Evolutionary conservation across 2,329 filamentous ascomycete species (phyloP).

Genomic region (Cladosporium oxysporum): DNA sequence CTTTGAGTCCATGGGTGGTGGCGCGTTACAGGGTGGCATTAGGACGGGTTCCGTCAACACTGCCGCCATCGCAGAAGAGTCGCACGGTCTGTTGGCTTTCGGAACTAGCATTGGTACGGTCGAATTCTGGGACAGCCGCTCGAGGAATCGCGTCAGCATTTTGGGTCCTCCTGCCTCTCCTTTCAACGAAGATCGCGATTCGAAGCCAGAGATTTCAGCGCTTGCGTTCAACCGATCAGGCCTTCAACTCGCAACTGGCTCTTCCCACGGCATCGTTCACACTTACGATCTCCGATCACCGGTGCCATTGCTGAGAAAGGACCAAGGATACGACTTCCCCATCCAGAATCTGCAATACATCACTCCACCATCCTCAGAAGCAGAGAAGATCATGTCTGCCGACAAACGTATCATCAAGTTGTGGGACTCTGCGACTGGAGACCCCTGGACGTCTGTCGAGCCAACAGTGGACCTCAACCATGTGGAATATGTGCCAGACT

Average conservation of each 20-base stretch:
- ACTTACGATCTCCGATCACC: conserved; percentile 92
- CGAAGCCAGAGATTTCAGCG: conserved; percentile 71
- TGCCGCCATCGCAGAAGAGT: conserved; percentile 81
- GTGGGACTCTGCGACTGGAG: conserved; percentile 81
- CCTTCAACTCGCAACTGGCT: conserved; percentile 80
- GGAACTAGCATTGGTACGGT: conserved; percentile 94
- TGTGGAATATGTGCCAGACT: conserved; percentile 88
- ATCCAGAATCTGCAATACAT: conserved; percentile 80
- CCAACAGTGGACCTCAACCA: conserved; percentile 93
- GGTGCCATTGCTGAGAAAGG: conserved; percentile 81
- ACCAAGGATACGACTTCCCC: conserved; percentile 92
- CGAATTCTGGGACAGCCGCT: conserved; percentile 93
- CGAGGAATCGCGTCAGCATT: conserved; percentile 76
- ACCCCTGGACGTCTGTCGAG: conserved; percentile 93
- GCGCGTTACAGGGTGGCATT: conserved; percentile 83
- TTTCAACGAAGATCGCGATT: conserved; percentile 31
- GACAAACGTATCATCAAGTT: conserved; percentile 98
- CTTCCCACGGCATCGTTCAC: conserved; percentile 83
- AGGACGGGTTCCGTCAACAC: conserved; percentile 83
- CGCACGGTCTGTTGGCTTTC: conserved; percentile 88
- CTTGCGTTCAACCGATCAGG: conserved; percentile 84
- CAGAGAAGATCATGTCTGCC: conserved; percentile 78
- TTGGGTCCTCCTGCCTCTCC: conserved; percentile 45
- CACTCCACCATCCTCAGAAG: conserved; percentile 63
- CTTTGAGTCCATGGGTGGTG: conserved; percentile 62